Percentiles rank a stretch among this genome's conserved stretches.
Evolutionary conservation across 768 basidiomycete genomes (phyloP).

Genomic region (Cubamyces sp.): DNA sequence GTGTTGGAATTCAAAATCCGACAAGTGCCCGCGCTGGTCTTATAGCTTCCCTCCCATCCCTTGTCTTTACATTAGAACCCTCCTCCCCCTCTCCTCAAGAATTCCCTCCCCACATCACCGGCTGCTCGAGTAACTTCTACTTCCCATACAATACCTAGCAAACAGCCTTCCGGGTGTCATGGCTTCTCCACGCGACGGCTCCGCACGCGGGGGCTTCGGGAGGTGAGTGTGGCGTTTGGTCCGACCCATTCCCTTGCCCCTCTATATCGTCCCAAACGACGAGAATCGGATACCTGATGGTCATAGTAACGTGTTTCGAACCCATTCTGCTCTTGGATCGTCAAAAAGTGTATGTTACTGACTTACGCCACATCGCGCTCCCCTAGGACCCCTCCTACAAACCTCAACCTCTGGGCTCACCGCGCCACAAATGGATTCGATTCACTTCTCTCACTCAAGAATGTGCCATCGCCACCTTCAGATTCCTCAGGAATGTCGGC

Average conservation of each 20-base stretch:
- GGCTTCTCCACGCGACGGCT: slow-evolving; percentile 10
- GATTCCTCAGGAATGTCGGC: not conserved
- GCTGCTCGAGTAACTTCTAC: not conserved
- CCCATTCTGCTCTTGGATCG: no score
- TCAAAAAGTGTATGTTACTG: not conserved
- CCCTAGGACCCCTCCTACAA: not conserved
- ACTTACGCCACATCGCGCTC: slow-evolving; percentile 15
- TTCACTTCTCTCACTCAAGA: not conserved
- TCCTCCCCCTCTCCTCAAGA: slow-evolving; percentile 3
- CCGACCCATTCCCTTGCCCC: not conserved
- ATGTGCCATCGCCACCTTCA: slow-evolving; percentile 4
- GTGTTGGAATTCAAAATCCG: slow-evolving; percentile 16
- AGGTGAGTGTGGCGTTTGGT: slow-evolving; percentile 23
- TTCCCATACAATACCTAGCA: not conserved
- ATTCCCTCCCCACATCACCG: not conserved
- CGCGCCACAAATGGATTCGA: no score
- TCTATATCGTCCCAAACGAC: not conserved
- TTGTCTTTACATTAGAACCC: slow-evolving; percentile 1
- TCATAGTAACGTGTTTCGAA: not conserved
- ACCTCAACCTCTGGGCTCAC: not conserved
- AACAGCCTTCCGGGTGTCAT: not conserved
- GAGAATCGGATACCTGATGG: not conserved
- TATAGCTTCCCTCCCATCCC: slow-evolving; percentile 11
- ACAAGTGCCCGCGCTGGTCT: slow-evolving; percentile 15
- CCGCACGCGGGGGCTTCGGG: slow-evolving; percentile 3